These are phyloP conservation scores for Boletus edulis DNA, from an alignment of 768 basidiomycete genomes.

Conservation along the genomic window DNA sequence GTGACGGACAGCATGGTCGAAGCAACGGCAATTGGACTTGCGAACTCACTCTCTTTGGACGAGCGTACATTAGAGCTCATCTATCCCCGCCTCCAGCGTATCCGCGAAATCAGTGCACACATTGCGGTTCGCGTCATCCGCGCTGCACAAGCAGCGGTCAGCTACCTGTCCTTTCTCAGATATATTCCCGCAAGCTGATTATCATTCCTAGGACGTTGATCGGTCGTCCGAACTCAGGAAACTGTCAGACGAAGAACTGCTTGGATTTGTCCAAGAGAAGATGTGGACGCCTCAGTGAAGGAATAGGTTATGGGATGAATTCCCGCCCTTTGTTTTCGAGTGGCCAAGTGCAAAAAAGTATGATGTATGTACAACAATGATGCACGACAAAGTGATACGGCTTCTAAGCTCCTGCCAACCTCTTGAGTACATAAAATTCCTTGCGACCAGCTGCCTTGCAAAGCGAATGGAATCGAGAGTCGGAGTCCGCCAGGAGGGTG, in stretches of 20 bases:
- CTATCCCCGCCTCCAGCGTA: slow-evolving; percentile 81
- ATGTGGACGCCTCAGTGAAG: slow-evolving; percentile 66
- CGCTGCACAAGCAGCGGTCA: slow-evolving; percentile 72
- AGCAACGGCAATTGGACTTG: slow-evolving; percentile 78
- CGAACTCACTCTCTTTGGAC: slow-evolving; percentile 65
- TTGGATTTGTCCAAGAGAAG: slow-evolving; percentile 52
- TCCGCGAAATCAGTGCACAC: slow-evolving; percentile 78
- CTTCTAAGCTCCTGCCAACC: slow-evolving; percentile 48
- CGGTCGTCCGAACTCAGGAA: slow-evolving; percentile 49
- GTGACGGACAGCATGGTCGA: slow-evolving; percentile 91
- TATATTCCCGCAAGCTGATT: slow-evolving; percentile 11
- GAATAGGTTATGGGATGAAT: too few relatives aligned
- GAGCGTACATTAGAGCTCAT: slow-evolving; percentile 67
- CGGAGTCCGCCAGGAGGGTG: slow-evolving; percentile 50
- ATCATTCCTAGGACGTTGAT: slow-evolving; percentile 49
- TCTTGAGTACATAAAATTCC: slow-evolving; percentile 67
- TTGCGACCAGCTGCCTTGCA: slow-evolving; percentile 74
- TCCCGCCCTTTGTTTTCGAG: background rate
- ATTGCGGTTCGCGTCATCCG: slow-evolving; percentile 78
- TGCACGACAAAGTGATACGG: background rate
- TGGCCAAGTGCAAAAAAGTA: background rate
- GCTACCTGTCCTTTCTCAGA: slow-evolving; percentile 26
- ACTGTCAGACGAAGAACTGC: slow-evolving; percentile 55
- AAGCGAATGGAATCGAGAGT: slow-evolving; percentile 62
- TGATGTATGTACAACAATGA: slow-evolving; percentile 7